Percentiles rank a stretch among this genome's conserved stretches.
These are phyloP conservation scores for Erythrophleum ivorense DNA, from an alignment of 331 rosid species.

Conservation along the genomic window DNA sequence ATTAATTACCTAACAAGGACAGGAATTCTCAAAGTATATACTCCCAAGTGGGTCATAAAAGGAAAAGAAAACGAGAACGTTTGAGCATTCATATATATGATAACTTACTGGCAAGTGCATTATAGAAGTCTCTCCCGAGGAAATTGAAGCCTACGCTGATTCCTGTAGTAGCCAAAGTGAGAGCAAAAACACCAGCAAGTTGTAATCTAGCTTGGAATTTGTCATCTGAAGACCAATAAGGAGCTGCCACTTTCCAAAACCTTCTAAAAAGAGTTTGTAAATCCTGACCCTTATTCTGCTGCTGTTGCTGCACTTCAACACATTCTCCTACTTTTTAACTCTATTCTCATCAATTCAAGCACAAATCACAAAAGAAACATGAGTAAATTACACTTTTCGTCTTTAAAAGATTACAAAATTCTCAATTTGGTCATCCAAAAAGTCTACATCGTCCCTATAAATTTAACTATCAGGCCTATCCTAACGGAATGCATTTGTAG, in stretches of 20 bases:
- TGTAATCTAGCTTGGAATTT: constrained; percentile 77
- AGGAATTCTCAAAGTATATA: constrained; percentile 29
- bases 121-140: constrained; percentile 94
- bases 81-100: neutral
- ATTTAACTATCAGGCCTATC: neutral
- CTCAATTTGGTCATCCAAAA: neutral
- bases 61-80: neutral
- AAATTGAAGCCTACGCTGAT: constrained; percentile 93
- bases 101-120: constrained; percentile 88
- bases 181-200: constrained; percentile 86
- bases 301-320: constrained; percentile 47
- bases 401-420: neutral
- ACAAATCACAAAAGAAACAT: constrained; percentile 18
- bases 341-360: constrained; percentile 14
- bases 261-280: constrained; percentile 64
- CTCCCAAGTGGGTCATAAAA: constrained; percentile 15
- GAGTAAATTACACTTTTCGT: neutral
- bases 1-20: constrained; percentile 13
- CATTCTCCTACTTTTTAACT: constrained; percentile 33
- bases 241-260: constrained; percentile 97
- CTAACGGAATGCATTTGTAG: neutral
- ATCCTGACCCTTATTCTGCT: constrained; percentile 65
- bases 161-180: constrained; percentile 92
- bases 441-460: neutral
- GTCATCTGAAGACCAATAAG: constrained; percentile 89